phyloP scores from a whole-genome alignment of 805 yeast genomes.

The Teunomyces lycoperdinae region DNA sequence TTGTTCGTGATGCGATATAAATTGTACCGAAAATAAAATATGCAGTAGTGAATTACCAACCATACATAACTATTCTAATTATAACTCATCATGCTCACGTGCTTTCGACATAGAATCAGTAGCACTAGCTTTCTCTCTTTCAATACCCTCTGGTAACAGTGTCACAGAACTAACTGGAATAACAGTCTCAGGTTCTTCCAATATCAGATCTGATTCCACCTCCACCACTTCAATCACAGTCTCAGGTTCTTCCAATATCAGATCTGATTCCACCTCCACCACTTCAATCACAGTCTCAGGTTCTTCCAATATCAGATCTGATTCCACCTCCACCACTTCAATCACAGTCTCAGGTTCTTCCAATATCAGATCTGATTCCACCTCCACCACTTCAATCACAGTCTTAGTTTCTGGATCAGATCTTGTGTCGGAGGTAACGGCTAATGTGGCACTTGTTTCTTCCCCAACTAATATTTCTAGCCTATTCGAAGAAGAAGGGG shows the following conservation, averaged over 20 bases:
- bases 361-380: not conserved
- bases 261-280: conserved; percentile 2
- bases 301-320: conserved; percentile 3
- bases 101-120: not conserved
- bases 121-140: not conserved
- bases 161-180: not conserved
- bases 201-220: not conserved
- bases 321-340: conserved; percentile 5
- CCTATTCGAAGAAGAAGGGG: not conserved
- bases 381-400: conserved; percentile 5
- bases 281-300: conserved; percentile 1
- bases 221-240: conserved; percentile 6
- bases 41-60: not conserved
- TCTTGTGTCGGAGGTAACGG: too few relatives aligned
- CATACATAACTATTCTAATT: not conserved
- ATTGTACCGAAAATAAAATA: not conserved
- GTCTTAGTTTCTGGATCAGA: too few relatives aligned
- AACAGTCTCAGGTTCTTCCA: not conserved
- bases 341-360: not conserved
- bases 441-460: too few relatives aligned
- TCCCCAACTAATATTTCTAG: not conserved
- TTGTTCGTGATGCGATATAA: not conserved
- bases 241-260: conserved; percentile 1
- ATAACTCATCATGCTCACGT: conserved; percentile 5
- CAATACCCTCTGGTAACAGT: not conserved